Evolutionary conservation across 331 rosid genomes (phyloP).

Genomic region (Acacia pycnantha): DNA sequence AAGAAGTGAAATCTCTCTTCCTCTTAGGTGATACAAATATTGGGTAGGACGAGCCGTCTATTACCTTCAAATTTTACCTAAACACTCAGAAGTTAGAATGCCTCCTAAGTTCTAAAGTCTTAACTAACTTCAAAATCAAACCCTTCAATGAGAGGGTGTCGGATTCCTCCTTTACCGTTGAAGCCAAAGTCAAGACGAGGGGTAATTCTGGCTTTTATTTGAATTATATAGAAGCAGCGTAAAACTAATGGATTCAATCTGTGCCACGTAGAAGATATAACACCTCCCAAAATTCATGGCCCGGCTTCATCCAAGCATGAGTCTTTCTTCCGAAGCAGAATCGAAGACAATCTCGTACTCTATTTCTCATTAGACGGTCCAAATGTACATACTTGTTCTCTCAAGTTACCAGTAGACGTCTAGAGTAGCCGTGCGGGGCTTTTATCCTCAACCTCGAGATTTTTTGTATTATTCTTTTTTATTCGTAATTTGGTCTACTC

Average conservation of each 20-base stretch:
- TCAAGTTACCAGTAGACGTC: not conserved
- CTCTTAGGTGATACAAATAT: too few relatives aligned
- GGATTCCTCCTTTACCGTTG: too few relatives aligned
- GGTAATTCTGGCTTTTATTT: not conserved
- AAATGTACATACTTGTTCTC: not conserved
- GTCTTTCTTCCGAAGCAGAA: not conserved
- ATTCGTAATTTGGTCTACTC: not conserved
- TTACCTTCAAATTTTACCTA: too few relatives aligned
- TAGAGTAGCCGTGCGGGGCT: not conserved
- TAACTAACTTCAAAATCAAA: too few relatives aligned
- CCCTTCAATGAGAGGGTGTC: too few relatives aligned
- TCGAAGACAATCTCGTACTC: not conserved
- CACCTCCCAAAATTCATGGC: constrained; percentile 49
- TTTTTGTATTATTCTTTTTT: not conserved
- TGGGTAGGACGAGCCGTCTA: too few relatives aligned
- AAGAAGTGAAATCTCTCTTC: too few relatives aligned
- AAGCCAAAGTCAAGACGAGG: too few relatives aligned
- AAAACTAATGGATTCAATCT: constrained; percentile 30
- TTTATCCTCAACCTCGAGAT: not conserved
- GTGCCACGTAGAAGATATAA: constrained; percentile 45
- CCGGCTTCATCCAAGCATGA: constrained; percentile 27
- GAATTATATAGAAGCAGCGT: not conserved
- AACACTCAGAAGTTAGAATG: too few relatives aligned
- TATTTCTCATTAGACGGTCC: constrained; percentile 2
- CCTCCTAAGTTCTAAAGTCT: too few relatives aligned